Evolutionary conservation across 768 basidiomycete genomes (phyloP).

Genomic region (Tylopilus balloui): DNA sequence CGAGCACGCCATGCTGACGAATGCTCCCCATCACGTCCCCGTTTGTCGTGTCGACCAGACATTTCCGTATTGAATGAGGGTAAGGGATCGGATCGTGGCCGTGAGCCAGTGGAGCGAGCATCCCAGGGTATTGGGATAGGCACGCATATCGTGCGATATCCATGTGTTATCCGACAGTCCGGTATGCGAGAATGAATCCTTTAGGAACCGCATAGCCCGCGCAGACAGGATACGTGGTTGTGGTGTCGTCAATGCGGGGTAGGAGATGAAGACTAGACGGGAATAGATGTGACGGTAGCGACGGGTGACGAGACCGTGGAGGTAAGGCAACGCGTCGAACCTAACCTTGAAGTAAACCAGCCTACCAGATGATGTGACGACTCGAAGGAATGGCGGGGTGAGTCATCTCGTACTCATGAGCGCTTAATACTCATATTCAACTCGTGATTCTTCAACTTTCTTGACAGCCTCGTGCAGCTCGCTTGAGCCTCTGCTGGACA

Average conservation of each 20-base stretch:
- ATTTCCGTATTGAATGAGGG: background rate
- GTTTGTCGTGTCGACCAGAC: too few relatives aligned
- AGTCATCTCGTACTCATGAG: too few relatives aligned
- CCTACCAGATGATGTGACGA: too few relatives aligned
- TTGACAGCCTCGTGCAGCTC: too few relatives aligned
- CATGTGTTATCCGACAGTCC: background rate
- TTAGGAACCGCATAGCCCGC: conserved; percentile 5
- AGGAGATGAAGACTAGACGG: conserved; percentile 1
- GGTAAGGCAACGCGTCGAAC: conserved; percentile 1
- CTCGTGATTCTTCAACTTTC: too few relatives aligned
- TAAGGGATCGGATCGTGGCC: background rate
- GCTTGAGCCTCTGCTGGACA: too few relatives aligned
- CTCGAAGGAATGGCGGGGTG: too few relatives aligned
- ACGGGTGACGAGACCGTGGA: too few relatives aligned
- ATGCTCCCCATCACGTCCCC: background rate
- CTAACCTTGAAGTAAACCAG: too few relatives aligned
- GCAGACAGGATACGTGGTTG: background rate
- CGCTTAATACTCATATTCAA: too few relatives aligned
- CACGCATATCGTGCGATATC: conserved; percentile 4
- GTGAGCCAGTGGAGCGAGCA: background rate
- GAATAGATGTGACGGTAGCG: conserved; percentile 1
- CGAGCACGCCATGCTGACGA: conserved; percentile 8
- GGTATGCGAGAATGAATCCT: background rate
- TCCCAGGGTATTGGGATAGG: background rate
- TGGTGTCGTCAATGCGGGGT: background rate